These are phyloP conservation scores for Aphanomyces astaci DNA, from an alignment of 352 stramenopile genomes.

Conservation along the genomic window DNA sequence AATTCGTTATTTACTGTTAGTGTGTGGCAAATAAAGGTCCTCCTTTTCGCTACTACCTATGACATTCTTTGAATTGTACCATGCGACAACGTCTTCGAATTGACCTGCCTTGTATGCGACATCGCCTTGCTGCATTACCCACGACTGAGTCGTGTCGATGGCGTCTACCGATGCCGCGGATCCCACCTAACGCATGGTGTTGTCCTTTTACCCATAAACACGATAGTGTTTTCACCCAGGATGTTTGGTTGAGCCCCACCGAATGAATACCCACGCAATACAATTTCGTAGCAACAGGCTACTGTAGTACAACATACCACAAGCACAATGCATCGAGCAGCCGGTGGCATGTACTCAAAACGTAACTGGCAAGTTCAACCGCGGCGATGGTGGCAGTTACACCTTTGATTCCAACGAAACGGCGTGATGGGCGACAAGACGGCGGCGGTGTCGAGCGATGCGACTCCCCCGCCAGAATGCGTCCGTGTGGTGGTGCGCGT, in stretches of 20 bases:
- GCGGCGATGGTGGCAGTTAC: background rate
- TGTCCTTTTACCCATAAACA: no score
- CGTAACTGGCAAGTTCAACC: no score
- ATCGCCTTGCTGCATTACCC: constrained; percentile 1
- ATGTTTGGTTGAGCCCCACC: background rate
- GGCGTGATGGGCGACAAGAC: background rate
- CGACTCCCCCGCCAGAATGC: constrained; percentile 30
- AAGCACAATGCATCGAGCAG: no score
- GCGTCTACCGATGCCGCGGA: background rate
- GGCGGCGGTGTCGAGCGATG: background rate
- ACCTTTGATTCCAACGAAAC: background rate
- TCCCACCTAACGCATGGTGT: no score
- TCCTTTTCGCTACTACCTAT: background rate
- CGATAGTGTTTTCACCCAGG: background rate
- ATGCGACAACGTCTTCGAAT: constrained; percentile 9
- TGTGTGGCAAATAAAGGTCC: no score
- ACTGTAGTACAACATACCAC: no score
- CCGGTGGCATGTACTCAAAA: no score
- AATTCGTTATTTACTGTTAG: no score
- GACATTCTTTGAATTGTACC: background rate
- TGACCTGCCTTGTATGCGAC: background rate
- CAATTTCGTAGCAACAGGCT: no score
- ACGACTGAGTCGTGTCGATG: background rate
- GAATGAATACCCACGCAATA: background rate
- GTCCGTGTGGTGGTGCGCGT: constrained; percentile 76